Conservation (phyloP, 495 filamentous ascomycete species). For the Penicillium paradoxum region DNA sequence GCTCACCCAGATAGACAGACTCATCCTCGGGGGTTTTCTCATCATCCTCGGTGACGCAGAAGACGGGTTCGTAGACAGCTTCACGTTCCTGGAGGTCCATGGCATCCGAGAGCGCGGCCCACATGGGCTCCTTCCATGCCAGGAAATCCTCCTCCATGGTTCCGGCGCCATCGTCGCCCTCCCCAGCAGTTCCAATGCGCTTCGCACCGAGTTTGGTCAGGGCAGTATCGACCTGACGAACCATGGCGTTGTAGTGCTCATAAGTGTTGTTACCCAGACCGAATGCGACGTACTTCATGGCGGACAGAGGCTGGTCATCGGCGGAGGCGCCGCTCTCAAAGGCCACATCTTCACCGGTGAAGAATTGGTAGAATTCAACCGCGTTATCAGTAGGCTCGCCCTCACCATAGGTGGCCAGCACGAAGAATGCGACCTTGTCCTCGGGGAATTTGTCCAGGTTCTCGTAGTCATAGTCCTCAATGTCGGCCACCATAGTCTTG, state of each 20-base stretch:
- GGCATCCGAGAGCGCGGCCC: constrained; percentile 71
- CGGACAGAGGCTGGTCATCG: constrained; percentile 70
- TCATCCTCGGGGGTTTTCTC: constrained; percentile 71
- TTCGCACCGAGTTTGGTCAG: constrained; percentile 75
- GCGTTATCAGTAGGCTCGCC: constrained; percentile 98
- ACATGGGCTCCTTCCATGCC: constrained; percentile 99
- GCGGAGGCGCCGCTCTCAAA: constrained; percentile 66
- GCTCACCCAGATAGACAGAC: constrained; percentile 90
- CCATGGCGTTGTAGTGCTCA: constrained; percentile 99
- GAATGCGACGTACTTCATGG: constrained; percentile 91
- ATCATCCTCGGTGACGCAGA: constrained; percentile 73
- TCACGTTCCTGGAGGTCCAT: constrained; percentile 94
- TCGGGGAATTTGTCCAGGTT: constrained; percentile 84
- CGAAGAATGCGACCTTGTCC: constrained; percentile 91
- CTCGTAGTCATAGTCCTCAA: constrained; percentile 97
- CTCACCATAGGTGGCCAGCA: constrained; percentile 96
- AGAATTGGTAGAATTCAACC: constrained; percentile 97
- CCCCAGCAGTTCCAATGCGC: constrained; percentile 81
- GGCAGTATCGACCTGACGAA: constrained; percentile 78
- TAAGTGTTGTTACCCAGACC: constrained; percentile 98
- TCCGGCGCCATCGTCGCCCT: constrained; percentile 95
- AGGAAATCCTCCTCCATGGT: constrained; percentile 99
- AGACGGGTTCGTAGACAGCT: constrained; percentile 91
- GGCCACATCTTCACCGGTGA: constrained; percentile 70
- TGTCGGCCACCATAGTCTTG: constrained; percentile 96